Evolutionary conservation across 192 early-diverging fungal species (phyloP), one percentile per base, ranked within the genome.

Genomic region (Ambispora gerdemannii): DNA sequence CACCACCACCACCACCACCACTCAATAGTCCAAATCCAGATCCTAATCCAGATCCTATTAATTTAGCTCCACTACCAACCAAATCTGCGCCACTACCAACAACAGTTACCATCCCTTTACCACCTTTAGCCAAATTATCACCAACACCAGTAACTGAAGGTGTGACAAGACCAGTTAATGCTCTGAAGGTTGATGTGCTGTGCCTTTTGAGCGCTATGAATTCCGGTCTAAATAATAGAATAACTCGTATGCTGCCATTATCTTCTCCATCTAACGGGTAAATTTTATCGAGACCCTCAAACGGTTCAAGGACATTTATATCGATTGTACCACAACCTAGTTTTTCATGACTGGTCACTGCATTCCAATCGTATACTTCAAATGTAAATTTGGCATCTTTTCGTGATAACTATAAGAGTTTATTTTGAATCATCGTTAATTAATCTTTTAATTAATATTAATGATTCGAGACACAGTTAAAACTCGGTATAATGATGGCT

Each of bases 331-430:
- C 77, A 3, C 66, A 55, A 56, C 87, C 90, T 6, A 93, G 76
- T 49, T 81, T 80, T 38, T 81, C 85, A 68, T 86, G 79, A 20
- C 82, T 79, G 50, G 83, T 83, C 36, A 93, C 74, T 77, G 89
- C 85, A 66, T 93, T 88, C 90, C 90, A 93, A 76, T 93, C 92
- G 69, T 78, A 93, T 10, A 91, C 80, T 36, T 89, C 84, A 17
- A 91, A 81, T 31, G 74, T 70, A 70, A 92, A 78, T 47, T 78
- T 75, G 13, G 88, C 76, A 53, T 78, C 80, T 3, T 72, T 81
- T 50, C 90, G 82, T 15, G 80, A 76, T 11, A 60, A 20, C 67
- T 80, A 74, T 15, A 73, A 22, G 52, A 50, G 20, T 28, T n/a
- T 43, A 10, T 43, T 43, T 43, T 15, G 50, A 30, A 31, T 30